A percentile compares a stretch with the other conserved stretches of the same genome.
Evolutionary conservation across 2,329 filamentous ascomycete species (phyloP).

Genomic region (Monosporascus cannonballus): DNA sequence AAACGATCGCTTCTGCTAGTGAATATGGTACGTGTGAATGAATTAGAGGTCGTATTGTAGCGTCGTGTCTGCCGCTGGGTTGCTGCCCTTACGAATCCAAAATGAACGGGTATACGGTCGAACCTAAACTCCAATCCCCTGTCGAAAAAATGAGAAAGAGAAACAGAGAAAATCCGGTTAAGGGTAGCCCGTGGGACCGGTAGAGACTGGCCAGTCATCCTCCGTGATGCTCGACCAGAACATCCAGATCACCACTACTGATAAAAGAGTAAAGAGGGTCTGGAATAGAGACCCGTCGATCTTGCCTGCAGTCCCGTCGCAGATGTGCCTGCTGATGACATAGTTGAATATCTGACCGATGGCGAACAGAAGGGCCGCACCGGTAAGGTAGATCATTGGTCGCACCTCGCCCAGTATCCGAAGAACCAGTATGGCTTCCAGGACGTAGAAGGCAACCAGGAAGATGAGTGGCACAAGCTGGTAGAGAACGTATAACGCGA

Average conservation of each 20-base stretch:
- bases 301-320: constrained; percentile 72
- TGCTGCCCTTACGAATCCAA: constrained; percentile 14
- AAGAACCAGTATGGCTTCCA: constrained; percentile 80
- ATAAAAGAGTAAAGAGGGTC: constrained; percentile 81
- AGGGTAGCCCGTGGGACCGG: constrained; percentile 33
- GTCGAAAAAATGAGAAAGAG: constrained; percentile 14
- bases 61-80: constrained; percentile 6
- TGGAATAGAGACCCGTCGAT: constrained; percentile 93
- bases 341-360: constrained; percentile 96
- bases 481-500: constrained; percentile 90
- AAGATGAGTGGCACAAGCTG: constrained; percentile 85
- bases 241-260: constrained; percentile 79
- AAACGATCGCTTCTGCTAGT: background rate
- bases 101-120: constrained; percentile 26
- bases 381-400: constrained; percentile 83
- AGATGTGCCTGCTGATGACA: constrained; percentile 85
- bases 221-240: constrained; percentile 99
- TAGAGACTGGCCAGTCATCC: constrained; percentile 80
- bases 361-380: constrained; percentile 75
- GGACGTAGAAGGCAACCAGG: constrained; percentile 77
- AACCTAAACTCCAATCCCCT: constrained; percentile 28
- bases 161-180: constrained; percentile 12
- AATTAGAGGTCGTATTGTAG: constrained; percentile 13
- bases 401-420: constrained; percentile 79
- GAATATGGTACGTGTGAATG: constrained; percentile 10